Evolutionary conservation across 768 basidiomycete genomes (phyloP).

Genomic region (Peribolospora kevripleyi): DNA sequence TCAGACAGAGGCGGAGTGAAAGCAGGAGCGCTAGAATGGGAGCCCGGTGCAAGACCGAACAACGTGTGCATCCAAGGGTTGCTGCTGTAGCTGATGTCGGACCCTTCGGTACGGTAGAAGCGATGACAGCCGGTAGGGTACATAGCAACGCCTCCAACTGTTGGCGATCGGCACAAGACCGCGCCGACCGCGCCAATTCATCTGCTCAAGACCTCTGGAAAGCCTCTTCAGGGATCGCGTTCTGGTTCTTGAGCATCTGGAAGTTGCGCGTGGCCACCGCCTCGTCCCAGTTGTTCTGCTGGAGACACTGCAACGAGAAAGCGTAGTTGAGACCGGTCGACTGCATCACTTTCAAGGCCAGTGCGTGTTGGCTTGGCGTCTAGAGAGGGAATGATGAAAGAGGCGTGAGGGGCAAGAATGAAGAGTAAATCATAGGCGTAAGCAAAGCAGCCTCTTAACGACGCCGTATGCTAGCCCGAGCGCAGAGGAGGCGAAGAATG

Average conservation of each 20-base stretch:
- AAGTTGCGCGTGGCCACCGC: neutral
- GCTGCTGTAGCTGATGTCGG: too few species aligned
- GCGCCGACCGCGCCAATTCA: slow-evolving; percentile 26
- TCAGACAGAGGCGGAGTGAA: too few species aligned
- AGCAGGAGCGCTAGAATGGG: too few species aligned
- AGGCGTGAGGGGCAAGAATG: neutral
- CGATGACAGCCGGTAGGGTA: too few species aligned
- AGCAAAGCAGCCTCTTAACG: neutral
- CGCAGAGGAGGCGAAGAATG: neutral
- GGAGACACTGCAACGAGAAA: slow-evolving; percentile 62
- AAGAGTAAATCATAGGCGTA: neutral
- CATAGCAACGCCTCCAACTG: too few species aligned
- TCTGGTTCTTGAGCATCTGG: neutral
- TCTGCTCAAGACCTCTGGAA: slow-evolving; percentile 66
- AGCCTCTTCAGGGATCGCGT: slow-evolving; percentile 2
- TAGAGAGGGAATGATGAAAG: slow-evolving; percentile 14
- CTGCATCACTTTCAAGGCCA: slow-evolving; percentile 44
- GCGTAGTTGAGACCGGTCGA: slow-evolving; percentile 54
- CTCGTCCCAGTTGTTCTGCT: slow-evolving; percentile 56
- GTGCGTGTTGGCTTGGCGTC: slow-evolving; percentile 44
- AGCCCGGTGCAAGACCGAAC: too few species aligned
- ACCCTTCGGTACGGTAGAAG: too few species aligned
- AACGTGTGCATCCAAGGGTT: too few species aligned
- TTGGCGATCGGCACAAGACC: too few species aligned
- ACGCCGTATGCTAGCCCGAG: slow-evolving; percentile 8